Evolutionary conservation across 1,284 basidiomycete genomes (phyloP).

Genomic region (Neotropicomus parvogracilis): DNA sequence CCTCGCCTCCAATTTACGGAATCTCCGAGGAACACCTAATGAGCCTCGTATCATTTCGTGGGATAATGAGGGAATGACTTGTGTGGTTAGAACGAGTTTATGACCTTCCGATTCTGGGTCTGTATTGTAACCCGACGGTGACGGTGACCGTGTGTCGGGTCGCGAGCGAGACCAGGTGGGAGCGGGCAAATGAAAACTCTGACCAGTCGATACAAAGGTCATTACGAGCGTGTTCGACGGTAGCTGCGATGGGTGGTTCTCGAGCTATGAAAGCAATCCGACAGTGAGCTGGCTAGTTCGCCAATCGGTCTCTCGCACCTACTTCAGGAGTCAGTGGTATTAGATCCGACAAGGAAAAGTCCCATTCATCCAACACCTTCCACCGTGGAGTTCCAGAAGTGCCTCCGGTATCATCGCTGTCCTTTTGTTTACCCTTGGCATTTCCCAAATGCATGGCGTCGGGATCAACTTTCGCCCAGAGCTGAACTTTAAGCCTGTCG

Average conservation of each 20-base stretch:
- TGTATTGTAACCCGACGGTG: conserved; percentile 60
- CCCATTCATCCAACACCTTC: conserved; percentile 68
- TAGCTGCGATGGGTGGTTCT: conserved; percentile 46
- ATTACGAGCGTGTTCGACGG: conserved; percentile 74
- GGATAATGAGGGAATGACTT: conserved; percentile 15
- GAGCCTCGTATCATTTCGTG: conserved; percentile 20
- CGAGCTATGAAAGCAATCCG: conserved; percentile 31
- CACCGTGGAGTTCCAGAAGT: conserved; percentile 41
- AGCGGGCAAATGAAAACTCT: conserved; percentile 54
- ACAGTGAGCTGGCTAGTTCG: conserved; percentile 7
- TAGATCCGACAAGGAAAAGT: conserved; percentile 59
- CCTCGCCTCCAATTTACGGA: conserved; percentile 28
- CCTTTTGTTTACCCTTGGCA: conserved; percentile 46
- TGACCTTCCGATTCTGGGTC: conserved; percentile 58
- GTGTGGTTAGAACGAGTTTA: conserved; percentile 33
- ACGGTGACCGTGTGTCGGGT: conserved; percentile 46
- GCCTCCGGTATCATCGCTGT: conserved; percentile 20
- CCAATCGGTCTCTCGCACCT: conserved; percentile 40
- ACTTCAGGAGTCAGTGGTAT: conserved; percentile 56
- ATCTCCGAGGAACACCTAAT: conserved; percentile 22
- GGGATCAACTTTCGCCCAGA: conserved; percentile 51
- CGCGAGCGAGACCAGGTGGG: conserved; percentile 26
- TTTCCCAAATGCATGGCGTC: conserved; percentile 6
- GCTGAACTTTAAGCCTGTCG: conserved; percentile 48
- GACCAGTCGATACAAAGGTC: conserved; percentile 55